phyloP scores from a whole-genome alignment of 805 yeast genomes.

The Candida glaebosa region DNA sequence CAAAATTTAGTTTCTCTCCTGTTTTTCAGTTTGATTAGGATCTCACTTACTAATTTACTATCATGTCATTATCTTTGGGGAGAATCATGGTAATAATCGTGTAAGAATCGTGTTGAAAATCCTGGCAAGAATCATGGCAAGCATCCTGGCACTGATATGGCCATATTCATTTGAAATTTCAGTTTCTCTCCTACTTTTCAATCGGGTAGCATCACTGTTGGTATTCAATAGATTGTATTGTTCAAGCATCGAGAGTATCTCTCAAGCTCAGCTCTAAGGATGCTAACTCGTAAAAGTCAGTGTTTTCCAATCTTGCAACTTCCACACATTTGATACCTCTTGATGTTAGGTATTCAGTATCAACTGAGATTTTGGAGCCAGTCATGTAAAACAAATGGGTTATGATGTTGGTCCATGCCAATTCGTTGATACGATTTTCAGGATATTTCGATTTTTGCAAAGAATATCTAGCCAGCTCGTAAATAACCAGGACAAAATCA shows the following conservation, averaged over 20 bases:
- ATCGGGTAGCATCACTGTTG: too few relatives aligned
- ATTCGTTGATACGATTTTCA: slow-evolving; percentile 7
- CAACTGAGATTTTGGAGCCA: slow-evolving; percentile 49
- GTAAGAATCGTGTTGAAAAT: too few relatives aligned
- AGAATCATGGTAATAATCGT: too few relatives aligned
- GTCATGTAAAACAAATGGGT: slow-evolving; percentile 62
- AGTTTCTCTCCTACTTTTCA: too few relatives aligned
- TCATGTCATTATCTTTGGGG: too few relatives aligned
- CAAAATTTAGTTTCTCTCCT: too few relatives aligned
- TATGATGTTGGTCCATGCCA: slow-evolving; percentile 46
- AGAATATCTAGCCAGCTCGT: slow-evolving; percentile 55
- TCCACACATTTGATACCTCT: slow-evolving; percentile 48
- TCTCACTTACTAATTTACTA: too few relatives aligned
- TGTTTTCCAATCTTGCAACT: slow-evolving; percentile 25
- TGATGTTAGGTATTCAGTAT: slow-evolving; percentile 32
- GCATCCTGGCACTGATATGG: too few relatives aligned
- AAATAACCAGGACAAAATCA: slow-evolving; percentile 55
- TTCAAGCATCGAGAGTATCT: slow-evolving; percentile 6
- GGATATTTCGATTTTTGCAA: slow-evolving; percentile 15
- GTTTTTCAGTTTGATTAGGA: too few relatives aligned
- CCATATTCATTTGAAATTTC: too few relatives aligned
- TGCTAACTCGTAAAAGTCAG: slow-evolving; percentile 36
- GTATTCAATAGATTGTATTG: not conserved
- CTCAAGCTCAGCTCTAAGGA: slow-evolving; percentile 34
- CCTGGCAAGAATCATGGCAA: too few relatives aligned